phyloP scores from a whole-genome alignment of 2,329 filamentous ascomycete genomes.

The Calonectria naviculata region DNA sequence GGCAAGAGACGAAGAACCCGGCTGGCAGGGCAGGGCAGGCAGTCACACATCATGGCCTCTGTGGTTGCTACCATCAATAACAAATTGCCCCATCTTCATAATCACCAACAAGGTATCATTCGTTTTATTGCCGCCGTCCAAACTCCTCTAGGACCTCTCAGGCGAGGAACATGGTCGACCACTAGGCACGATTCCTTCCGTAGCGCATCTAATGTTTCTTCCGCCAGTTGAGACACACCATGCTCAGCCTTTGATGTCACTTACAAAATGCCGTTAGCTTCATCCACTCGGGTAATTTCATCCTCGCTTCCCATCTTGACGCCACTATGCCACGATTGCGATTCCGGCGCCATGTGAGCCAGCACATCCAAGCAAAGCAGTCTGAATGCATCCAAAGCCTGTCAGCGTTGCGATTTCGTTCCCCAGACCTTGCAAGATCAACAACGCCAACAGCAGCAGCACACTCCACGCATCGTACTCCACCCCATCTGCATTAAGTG shows the following conservation, averaged over 20 bases:
- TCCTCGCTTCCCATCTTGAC: not conserved
- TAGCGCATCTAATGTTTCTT: not conserved
- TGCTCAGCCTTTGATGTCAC: not conserved
- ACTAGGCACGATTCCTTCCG: not conserved
- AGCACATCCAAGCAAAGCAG: not conserved
- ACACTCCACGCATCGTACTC: not conserved
- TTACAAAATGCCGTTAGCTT: slow-evolving; percentile 5
- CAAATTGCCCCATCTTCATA: not conserved
- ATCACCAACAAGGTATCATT: slow-evolving; percentile 22
- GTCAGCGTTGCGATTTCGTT: slow-evolving; percentile 1
- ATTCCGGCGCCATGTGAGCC: slow-evolving; percentile 6
- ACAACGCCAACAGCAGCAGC: slow-evolving; percentile 10
- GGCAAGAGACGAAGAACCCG: not conserved
- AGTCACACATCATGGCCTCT: not conserved
- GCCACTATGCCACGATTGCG: slow-evolving; percentile 2
- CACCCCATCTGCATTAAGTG: slow-evolving; percentile 1
- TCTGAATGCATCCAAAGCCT: not conserved
- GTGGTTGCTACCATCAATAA: not conserved
- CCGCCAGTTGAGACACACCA: not conserved
- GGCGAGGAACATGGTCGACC: not conserved
- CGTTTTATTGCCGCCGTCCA: slow-evolving; percentile 6
- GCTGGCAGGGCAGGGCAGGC: not conserved
- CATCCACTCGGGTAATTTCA: slow-evolving; percentile 15
- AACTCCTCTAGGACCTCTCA: not conserved
- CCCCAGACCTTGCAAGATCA: slow-evolving; percentile 18